phyloP scores from a whole-genome alignment of 768 basidiomycete species.

The Suillus variegatus region DNA sequence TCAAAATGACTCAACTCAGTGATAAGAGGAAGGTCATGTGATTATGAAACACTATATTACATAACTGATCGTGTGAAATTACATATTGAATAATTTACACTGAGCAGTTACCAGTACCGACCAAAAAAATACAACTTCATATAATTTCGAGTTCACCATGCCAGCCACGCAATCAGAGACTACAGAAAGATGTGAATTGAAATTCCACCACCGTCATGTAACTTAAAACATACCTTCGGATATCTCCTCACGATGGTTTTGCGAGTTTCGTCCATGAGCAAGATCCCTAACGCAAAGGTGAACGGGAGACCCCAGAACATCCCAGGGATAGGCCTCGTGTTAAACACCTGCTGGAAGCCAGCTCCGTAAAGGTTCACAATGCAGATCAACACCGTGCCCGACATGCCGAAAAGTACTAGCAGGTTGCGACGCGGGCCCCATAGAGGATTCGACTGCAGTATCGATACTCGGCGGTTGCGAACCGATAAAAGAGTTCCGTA shows the following conservation, averaged over 20 bases:
- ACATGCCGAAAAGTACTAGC: constrained; percentile 34
- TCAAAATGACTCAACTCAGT: not conserved
- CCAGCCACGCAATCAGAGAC: constrained; percentile 30
- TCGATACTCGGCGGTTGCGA: constrained; percentile 33
- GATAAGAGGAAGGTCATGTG: not conserved
- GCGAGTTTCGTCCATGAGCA: constrained; percentile 39
- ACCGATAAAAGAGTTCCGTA: constrained; percentile 26
- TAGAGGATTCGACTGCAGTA: constrained; percentile 26
- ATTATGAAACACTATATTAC: not conserved
- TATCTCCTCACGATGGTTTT: constrained; percentile 39
- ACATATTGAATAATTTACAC: not conserved
- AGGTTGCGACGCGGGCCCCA: constrained; percentile 42
- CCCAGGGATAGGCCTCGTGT: constrained; percentile 34
- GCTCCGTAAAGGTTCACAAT: constrained; percentile 38
- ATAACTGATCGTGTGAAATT: too few relatives aligned
- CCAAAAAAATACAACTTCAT: not conserved
- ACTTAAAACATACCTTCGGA: constrained; percentile 27
- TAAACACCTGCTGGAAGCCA: constrained; percentile 22
- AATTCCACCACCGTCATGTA: not conserved
- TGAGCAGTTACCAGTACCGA: not conserved
- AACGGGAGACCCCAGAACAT: constrained; percentile 44
- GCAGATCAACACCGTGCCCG: constrained; percentile 31
- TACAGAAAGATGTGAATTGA: constrained; percentile 7
- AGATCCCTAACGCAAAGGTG: constrained; percentile 36
- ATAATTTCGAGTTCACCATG: constrained; percentile 18